Evolutionary conservation across 2,329 filamentous ascomycete genomes (phyloP).

Genomic region (Colletotrichum cuscutae): DNA sequence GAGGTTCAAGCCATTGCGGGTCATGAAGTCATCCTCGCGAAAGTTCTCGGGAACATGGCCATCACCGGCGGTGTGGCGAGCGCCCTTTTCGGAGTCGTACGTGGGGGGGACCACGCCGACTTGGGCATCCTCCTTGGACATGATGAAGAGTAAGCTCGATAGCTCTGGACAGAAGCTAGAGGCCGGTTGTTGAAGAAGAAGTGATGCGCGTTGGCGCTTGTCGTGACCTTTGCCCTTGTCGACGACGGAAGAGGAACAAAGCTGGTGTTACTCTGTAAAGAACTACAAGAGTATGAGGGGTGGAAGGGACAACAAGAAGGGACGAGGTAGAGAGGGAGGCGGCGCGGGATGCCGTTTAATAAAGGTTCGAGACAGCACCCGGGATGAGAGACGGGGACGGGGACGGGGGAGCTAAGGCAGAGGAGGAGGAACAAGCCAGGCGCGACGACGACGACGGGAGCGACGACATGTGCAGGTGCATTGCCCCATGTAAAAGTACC

Average conservation of each 20-base stretch:
- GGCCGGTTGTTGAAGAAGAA: background rate
- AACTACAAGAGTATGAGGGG: constrained; percentile 25
- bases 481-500: background rate
- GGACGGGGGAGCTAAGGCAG: background rate
- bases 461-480: constrained; percentile 6
- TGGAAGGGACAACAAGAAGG: constrained; percentile 6
- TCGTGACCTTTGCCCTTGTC: constrained; percentile 30
- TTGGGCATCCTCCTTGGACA: constrained; percentile 30
- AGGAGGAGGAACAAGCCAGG: background rate
- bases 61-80: constrained; percentile 16
- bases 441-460: background rate
- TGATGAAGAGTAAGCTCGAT: constrained; percentile 8
- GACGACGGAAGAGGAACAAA: constrained; percentile 8
- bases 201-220: constrained; percentile 16
- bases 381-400: background rate
- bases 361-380: constrained; percentile 18
- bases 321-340: background rate
- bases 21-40: constrained; percentile 47
- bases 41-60: constrained; percentile 33
- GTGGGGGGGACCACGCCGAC: constrained; percentile 32
- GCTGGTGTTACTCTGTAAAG: constrained; percentile 20
- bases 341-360: constrained; percentile 28
- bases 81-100: constrained; percentile 37
- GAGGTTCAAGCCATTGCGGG: constrained; percentile 50
- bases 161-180: background rate